Percentiles rank a stretch among this genome's conserved stretches.
These are phyloP conservation scores for Ceratobasidium sp. DNA, from an alignment of 1,284 basidiomycete genomes.

Conservation along the genomic window DNA sequence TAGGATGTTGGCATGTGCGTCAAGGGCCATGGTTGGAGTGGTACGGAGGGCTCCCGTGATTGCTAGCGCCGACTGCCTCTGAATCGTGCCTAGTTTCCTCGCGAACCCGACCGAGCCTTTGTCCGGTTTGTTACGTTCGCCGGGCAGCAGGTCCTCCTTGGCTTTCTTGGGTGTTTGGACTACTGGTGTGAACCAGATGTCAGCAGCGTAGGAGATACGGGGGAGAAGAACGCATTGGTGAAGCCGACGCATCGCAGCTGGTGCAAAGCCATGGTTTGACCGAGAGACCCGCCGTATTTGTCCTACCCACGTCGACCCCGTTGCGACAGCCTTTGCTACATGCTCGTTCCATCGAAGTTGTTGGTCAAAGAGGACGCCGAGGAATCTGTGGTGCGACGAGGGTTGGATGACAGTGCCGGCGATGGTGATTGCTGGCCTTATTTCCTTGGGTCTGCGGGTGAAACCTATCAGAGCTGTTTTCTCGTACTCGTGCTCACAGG, in stretches of 20 bases:
- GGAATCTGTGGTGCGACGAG: neutral
- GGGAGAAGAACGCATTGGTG: neutral
- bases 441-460: neutral
- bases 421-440: neutral
- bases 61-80: neutral
- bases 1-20: neutral
- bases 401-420: neutral
- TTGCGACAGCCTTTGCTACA: neutral
- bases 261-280: neutral
- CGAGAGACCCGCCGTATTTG: neutral
- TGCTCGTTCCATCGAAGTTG: neutral
- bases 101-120: neutral
- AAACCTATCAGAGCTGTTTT: slow-evolving; percentile 25
- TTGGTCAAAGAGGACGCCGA: neutral
- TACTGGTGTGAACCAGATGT: neutral
- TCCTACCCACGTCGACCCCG: neutral
- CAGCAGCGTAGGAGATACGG: neutral
- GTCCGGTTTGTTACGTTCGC: neutral
- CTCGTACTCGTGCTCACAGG: slow-evolving; percentile 9
- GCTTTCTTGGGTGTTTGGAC: neutral
- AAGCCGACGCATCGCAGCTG: neutral
- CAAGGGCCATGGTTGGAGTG: neutral
- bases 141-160: no score
- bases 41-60: slow-evolving; percentile 6
- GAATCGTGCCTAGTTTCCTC: neutral